Evolutionary conservation across 2,329 filamentous ascomycete species (phyloP).

Genomic region (Xylaria sp.): DNA sequence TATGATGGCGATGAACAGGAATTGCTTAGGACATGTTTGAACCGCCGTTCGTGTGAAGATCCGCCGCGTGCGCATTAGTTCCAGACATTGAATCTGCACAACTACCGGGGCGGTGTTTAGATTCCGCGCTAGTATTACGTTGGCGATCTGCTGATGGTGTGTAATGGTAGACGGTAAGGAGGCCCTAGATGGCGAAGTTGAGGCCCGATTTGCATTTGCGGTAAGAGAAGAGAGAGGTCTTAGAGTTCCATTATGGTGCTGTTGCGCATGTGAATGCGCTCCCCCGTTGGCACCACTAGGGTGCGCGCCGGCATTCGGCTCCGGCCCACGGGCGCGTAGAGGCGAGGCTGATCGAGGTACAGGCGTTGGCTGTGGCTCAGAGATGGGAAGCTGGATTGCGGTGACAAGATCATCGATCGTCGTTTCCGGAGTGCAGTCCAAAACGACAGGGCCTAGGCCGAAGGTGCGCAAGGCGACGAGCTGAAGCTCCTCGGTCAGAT

Average conservation of each 20-base stretch:
- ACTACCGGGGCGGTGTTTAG: constrained; percentile 74
- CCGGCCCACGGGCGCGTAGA: constrained; percentile 31
- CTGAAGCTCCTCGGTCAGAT: constrained; percentile 74
- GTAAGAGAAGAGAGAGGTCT: constrained; percentile 1
- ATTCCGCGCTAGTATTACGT: constrained; percentile 81
- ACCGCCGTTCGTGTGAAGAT: constrained; percentile 78
- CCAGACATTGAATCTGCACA: constrained; percentile 79
- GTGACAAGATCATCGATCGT: constrained; percentile 82
- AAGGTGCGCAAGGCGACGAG: constrained; percentile 76
- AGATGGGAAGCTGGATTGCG: constrained; percentile 62
- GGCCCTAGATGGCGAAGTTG: constrained; percentile 7
- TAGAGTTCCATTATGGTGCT: constrained; percentile 4
- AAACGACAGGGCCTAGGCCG: constrained; percentile 68
- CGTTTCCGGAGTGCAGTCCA: constrained; percentile 75
- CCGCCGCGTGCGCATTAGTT: constrained; percentile 80
- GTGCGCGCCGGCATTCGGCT: constrained; percentile 25
- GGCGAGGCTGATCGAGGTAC: constrained; percentile 34
- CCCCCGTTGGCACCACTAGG: neutral
- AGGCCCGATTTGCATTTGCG: neutral
- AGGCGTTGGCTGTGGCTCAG: constrained; percentile 32
- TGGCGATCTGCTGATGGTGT: constrained; percentile 62
- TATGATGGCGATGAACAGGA: constrained; percentile 80
- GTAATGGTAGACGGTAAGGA: constrained; percentile 3
- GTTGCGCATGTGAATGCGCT: neutral
- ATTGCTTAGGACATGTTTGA: constrained; percentile 75